Base-by-base conservation (phyloP, 2,329 filamentous ascomycete genomes). In the Sporothrix brunneoviolacea region DNA sequence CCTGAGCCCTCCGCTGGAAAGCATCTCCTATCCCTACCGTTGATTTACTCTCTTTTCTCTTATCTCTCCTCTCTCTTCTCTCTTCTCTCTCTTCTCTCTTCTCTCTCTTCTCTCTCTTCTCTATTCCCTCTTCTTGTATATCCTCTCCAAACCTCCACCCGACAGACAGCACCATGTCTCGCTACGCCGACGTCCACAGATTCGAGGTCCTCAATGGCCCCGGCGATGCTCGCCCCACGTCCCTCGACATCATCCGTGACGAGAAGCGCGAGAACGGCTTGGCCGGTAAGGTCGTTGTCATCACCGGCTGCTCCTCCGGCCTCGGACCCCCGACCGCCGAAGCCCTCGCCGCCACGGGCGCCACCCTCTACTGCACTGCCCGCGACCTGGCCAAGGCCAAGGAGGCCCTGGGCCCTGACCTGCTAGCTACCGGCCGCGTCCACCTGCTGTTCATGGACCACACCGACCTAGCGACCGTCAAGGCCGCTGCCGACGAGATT, bases 271-370 rank as follows among this genome's bases (percentile, higher is more conserved):
- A 61, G 7, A 64, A 64, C 45, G 67, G 62, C 28, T 60, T 66
- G 12, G 45, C 48, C 1, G 64, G 60, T 50, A 69, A 69, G 54
- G 65, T 66, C 9, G 59, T 68, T 6, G 53, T 72, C 8, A 62
- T 73, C 51, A 72, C 70, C 1, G 70, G 70, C 16, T 55, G 56
- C 12, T 65, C 64, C 4, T 63, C 67, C 8, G 70, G 70, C 3
- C 58, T 73, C 19, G 70, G 70, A 4, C 56, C 67, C 22, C 65
- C 70, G 37, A 72, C 69, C 3, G 69, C 64, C 4, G 61, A 62
- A 13, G 72, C 71, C 2, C 59, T 76, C 9, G 55, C 61, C 16
- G 59, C 65, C 5, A 71, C 72, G 0, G 72, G 73, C 12, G 70
- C 70, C 15, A 68, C 60, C 16, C 56, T 74, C 33, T 75, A 66